Percentiles rank a stretch among this genome's conserved stretches.
Conservation (phyloP, 169 alveolate genomes). For the Toxoplasma gondii region DNA sequence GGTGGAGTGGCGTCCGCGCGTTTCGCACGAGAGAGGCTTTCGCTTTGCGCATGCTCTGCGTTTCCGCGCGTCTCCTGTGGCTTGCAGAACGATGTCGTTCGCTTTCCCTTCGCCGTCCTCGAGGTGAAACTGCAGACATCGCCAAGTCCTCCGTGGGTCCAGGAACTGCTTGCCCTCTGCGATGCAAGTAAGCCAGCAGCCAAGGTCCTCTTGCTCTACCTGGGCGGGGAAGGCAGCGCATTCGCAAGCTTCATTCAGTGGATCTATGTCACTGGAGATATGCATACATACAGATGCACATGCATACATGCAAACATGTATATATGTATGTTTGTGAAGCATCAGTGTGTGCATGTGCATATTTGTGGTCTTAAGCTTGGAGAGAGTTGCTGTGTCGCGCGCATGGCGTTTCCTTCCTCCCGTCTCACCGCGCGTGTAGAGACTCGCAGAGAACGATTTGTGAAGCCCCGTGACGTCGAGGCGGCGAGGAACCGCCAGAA, state of each 20-base stretch:
- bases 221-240: too few species aligned
- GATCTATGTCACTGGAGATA: neutral
- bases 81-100: slow-evolving; percentile 71
- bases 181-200: slow-evolving; percentile 49
- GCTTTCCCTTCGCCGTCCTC: slow-evolving; percentile 76
- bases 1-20: too few species aligned
- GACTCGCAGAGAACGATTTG: too few species aligned
- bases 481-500: too few species aligned
- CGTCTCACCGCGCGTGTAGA: too few species aligned
- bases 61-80: neutral
- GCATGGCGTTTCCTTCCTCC: too few species aligned
- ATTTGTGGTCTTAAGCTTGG: neutral
- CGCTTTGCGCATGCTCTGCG: too few species aligned
- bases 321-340: neutral
- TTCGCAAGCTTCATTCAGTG: too few species aligned
- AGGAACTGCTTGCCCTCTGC: slow-evolving; percentile 67
- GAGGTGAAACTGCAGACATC: slow-evolving; percentile 75
- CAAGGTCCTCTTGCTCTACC: too few species aligned
- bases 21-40: too few species aligned
- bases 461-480: too few species aligned
- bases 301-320: neutral
- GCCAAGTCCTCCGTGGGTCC: slow-evolving; percentile 75
- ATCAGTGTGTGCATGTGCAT: neutral
- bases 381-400: too few species aligned
- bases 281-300: neutral